Evolutionary conservation across 2,329 filamentous ascomycete species (phyloP), one percentile per base, ranked within the genome.

Genomic region (Aspergillus sp.): DNA sequence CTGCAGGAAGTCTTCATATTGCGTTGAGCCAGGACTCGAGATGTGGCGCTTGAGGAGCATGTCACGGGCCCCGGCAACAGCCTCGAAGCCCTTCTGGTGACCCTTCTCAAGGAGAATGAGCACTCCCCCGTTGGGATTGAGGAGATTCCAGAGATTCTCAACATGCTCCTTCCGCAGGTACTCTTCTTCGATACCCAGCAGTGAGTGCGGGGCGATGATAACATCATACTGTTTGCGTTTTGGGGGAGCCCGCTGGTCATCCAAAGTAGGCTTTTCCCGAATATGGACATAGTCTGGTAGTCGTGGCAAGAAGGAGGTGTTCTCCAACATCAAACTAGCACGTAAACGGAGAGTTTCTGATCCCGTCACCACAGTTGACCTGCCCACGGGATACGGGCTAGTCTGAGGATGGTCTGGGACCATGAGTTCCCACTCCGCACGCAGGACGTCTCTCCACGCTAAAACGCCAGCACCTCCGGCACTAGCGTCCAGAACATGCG

Each of bases 71-170:
- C 88, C 88, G 10, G 91, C 93, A 38, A 99, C 84, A 13, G 90
- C 89, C 69, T 97, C 94, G 60, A 99, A 99, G 0, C 94, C 94
- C 41, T 90, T 85, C 11, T 91, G 89, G 11, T 96, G 84, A 0
- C 91, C 94, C 70, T 97, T 97, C 70, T 99, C 94, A 19, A 97
- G 76, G 3, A 97, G 74, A 45, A 97, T 83, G 4, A 99, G 79
- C 13, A 99, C 82, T 32, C 94, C 94, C 1, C 93, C 93, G 16
- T 92, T 81, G 1, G 88, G 88, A 48, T 88, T 89, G 3, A 97
- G 78, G 47, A 97, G 79, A 13, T 84, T 86, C 94, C 94, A 99
- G 1, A 97, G 81, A 55, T 96, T 96, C 65, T 95, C 86, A 17
- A 97, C 78, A 48, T 94, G 80, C 31, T 87, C 82, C 65, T 89